Conservation (phyloP, 331 rosid genomes). For the Arachis monticola region DNA sequence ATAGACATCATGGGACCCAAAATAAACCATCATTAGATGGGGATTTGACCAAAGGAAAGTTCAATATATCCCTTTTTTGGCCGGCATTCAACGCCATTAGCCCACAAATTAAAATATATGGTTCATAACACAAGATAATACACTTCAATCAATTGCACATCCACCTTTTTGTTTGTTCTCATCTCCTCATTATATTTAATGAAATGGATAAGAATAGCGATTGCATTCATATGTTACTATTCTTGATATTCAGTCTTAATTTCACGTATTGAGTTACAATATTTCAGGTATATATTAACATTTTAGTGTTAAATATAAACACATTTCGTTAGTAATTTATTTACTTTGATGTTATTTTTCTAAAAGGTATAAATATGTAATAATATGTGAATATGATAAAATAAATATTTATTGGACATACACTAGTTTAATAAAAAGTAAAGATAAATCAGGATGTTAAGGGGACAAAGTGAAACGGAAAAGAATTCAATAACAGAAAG, state of each 20-base stretch:
- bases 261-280: too few relatives aligned
- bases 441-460: too few relatives aligned
- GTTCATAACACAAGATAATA: constrained; percentile 10
- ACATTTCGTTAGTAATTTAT: too few relatives aligned
- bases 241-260: too few relatives aligned
- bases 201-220: background rate
- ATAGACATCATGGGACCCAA: constrained; percentile 22
- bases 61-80: background rate
- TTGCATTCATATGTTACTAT: background rate
- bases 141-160: background rate
- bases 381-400: too few relatives aligned
- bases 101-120: background rate
- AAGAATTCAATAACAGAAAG: too few relatives aligned
- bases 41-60: background rate
- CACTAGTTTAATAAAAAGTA: too few relatives aligned
- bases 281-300: too few relatives aligned
- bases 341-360: too few relatives aligned
- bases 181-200: background rate
- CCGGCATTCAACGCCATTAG: constrained; percentile 16
- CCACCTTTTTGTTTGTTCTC: constrained; percentile 20
- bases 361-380: too few relatives aligned
- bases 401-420: too few relatives aligned
- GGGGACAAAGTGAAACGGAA: background rate
- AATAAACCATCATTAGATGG: background rate
- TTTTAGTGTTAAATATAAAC: too few relatives aligned